These are phyloP conservation scores for Tetrahymena malaccensis DNA, from an alignment of 73 alveolate genomes.

Conservation along the genomic window DNA sequence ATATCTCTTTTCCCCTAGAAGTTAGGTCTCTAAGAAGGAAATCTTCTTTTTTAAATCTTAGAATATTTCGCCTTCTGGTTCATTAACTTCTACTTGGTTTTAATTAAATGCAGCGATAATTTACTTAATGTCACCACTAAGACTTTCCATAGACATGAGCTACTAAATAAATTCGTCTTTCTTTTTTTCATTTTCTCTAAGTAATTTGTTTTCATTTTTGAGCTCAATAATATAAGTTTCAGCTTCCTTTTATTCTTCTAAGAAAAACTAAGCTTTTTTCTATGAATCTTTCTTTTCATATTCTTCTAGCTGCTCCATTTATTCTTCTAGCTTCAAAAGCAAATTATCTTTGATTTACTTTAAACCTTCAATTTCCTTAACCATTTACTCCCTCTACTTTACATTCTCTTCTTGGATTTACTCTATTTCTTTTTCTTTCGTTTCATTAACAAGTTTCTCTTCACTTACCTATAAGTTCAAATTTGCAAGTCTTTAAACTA, in stretches of 20 bases:
- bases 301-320: background rate
- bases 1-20: background rate
- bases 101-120: background rate
- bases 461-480: background rate
- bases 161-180: background rate
- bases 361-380: background rate
- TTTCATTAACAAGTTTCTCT: background rate
- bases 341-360: background rate
- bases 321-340: background rate
- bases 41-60: background rate
- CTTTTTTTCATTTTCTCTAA: background rate
- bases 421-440: background rate
- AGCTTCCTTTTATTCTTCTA: background rate
- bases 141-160: background rate
- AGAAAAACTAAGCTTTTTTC: background rate
- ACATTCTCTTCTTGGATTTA: background rate
- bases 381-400: background rate
- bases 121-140: background rate
- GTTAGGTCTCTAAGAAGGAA: background rate
- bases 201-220: background rate
- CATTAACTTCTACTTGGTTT: background rate
- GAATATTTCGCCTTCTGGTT: background rate
- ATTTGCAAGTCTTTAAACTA: background rate
- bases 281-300: background rate
- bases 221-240: background rate